These are phyloP conservation scores for Fusarium sambucinum DNA, from an alignment of 2,329 filamentous ascomycete genomes.

Conservation along the genomic window DNA sequence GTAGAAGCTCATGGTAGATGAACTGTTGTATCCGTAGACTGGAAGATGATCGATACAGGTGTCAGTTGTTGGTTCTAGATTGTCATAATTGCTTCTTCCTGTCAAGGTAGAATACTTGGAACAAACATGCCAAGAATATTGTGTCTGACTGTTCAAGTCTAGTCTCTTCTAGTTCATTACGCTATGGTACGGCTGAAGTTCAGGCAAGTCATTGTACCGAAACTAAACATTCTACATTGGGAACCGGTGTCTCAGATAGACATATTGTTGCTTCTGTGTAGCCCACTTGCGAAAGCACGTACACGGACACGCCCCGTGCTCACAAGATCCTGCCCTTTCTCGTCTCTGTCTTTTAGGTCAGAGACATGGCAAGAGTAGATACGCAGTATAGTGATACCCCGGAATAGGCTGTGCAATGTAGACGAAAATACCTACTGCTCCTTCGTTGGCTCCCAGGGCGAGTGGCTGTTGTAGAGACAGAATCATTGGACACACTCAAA, in stretches of 20 bases:
- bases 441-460: slow-evolving; percentile 43
- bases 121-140: not conserved
- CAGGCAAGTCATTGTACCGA: not conserved
- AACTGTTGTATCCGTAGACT: not conserved
- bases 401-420: slow-evolving; percentile 28
- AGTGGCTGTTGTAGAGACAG: slow-evolving; percentile 39
- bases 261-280: slow-evolving; percentile 32
- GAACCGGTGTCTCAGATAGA: slow-evolving; percentile 41
- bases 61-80: not conserved
- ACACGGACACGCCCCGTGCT: slow-evolving; percentile 26
- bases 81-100: not conserved
- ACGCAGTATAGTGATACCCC: slow-evolving; percentile 27
- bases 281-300: not conserved
- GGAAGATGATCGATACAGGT: accelerated
- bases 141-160: not conserved
- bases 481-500: slow-evolving; percentile 31
- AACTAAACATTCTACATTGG: slow-evolving; percentile 1
- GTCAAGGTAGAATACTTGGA: not conserved
- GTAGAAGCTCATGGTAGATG: not conserved
- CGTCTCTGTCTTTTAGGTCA: not conserved
- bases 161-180: not conserved
- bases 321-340: slow-evolving; percentile 37
- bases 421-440: slow-evolving; percentile 46
- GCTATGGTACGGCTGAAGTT: not conserved
- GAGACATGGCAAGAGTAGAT: not conserved